Percentiles rank a stretch among this genome's conserved stretches.
Conservation (phyloP, 495 filamentous ascomycete species). For the Viridothelium virens region DNA sequence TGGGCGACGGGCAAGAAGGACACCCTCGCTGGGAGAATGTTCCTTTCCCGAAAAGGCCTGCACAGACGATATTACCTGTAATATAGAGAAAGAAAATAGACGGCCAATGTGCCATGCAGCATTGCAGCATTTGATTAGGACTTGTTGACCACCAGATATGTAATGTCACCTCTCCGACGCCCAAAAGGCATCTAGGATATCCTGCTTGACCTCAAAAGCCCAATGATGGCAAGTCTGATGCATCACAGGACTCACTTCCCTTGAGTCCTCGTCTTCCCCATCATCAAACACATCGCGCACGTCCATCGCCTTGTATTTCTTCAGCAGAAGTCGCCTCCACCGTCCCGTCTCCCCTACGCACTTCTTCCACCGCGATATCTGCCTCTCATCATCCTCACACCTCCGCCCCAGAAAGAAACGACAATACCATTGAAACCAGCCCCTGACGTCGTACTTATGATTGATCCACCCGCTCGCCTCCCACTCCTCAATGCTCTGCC, state of each 20-base stretch:
- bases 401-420: constrained; percentile 43
- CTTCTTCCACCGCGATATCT: constrained; percentile 41
- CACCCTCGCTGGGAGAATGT: not conserved
- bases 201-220: constrained; percentile 43
- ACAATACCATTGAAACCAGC: constrained; percentile 49
- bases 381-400: constrained; percentile 44
- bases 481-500: constrained; percentile 46
- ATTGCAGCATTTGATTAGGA: not conserved
- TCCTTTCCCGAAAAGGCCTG: not conserved
- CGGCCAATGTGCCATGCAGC: not conserved
- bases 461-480: constrained; percentile 44
- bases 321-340: constrained; percentile 41
- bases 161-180: constrained; percentile 2
- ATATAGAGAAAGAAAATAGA: constrained; percentile 5
- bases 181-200: constrained; percentile 42
- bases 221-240: constrained; percentile 48
- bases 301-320: constrained; percentile 39
- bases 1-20: constrained; percentile 2
- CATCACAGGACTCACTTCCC: constrained; percentile 45
- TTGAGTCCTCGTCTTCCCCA: constrained; percentile 36
- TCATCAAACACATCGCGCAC: constrained; percentile 42
- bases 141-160: not conserved
- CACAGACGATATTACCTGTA: not conserved
- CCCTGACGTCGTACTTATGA: constrained; percentile 41
- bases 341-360: constrained; percentile 43